Evolutionary conservation across 2,329 filamentous ascomycete species (phyloP).

Genomic region (Fusarium sacchari): DNA sequence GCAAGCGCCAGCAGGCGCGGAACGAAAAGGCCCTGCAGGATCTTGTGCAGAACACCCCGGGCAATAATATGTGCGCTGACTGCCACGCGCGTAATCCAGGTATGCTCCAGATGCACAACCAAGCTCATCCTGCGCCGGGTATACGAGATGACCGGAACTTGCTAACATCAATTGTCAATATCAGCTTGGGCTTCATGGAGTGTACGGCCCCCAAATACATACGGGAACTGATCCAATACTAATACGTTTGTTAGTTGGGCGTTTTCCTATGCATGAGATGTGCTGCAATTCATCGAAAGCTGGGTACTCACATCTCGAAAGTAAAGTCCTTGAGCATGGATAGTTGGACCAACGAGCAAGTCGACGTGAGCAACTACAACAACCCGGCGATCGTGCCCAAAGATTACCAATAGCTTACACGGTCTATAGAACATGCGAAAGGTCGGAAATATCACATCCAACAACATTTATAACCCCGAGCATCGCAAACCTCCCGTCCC

Average conservation of each 20-base stretch:
- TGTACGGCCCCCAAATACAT: slow-evolving; percentile 63
- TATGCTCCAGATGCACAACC: slow-evolving; percentile 55
- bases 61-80: slow-evolving; percentile 94
- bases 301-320: slow-evolving; percentile 97
- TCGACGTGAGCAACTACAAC: slow-evolving; percentile 74
- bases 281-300: slow-evolving; percentile 91
- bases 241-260: slow-evolving; percentile 71
- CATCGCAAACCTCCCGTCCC: slow-evolving; percentile 86
- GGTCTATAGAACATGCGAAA: slow-evolving; percentile 85
- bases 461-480: slow-evolving; percentile 88
- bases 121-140: background rate
- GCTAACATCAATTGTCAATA: slow-evolving; percentile 43
- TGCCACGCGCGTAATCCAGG: slow-evolving; percentile 92
- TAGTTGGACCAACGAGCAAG: slow-evolving; percentile 94
- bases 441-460: slow-evolving; percentile 86
- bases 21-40: slow-evolving; percentile 94
- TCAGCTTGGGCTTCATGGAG: slow-evolving; percentile 97
- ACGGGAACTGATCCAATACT: slow-evolving; percentile 22
- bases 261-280: slow-evolving; percentile 98
- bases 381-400: background rate
- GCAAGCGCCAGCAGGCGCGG: slow-evolving; percentile 97
- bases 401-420: slow-evolving; percentile 28
- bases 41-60: slow-evolving; percentile 81
- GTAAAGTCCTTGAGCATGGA: slow-evolving; percentile 99
- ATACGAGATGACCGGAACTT: slow-evolving; percentile 6